Percentiles rank a stretch among this genome's conserved stretches.
These are phyloP conservation scores for Tetrahymena thermophila DNA, from an alignment of 73 alveolate genomes.

Conservation along the genomic window DNA sequence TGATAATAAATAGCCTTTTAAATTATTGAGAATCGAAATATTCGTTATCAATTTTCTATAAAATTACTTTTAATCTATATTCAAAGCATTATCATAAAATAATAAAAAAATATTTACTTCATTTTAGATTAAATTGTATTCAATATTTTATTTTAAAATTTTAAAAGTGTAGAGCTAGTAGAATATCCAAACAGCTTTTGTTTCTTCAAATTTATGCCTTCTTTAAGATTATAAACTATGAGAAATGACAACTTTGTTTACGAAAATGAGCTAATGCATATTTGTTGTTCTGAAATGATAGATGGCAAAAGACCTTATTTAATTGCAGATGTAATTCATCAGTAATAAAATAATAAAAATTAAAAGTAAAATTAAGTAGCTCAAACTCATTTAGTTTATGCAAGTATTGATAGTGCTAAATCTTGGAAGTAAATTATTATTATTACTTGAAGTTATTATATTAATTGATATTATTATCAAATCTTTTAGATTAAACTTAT, in stretches of 20 bases:
- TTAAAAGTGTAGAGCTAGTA: conserved; percentile 2
- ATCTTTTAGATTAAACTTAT: neutral
- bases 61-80: too few relatives aligned
- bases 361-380: neutral
- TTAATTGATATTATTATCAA: neutral
- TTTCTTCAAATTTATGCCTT: conserved; percentile 34
- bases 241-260: conserved; percentile 42
- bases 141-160: neutral
- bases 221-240: conserved; percentile 18
- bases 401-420: neutral
- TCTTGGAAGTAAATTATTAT: neutral
- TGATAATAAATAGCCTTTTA: too few relatives aligned
- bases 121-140: too few relatives aligned
- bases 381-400: neutral
- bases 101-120: too few relatives aligned
- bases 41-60: too few relatives aligned
- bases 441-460: neutral
- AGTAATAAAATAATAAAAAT: neutral
- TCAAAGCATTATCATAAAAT: too few relatives aligned
- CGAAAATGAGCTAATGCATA: conserved; percentile 35
- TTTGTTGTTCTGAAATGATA: conserved; percentile 24
- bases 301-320: conserved; percentile 43
- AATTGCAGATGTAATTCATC: neutral
- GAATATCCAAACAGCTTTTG: conserved; percentile 35
- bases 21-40: too few relatives aligned